Evolutionary conservation across 495 filamentous ascomycete species (phyloP), one percentile per base, ranked within the genome.

Genomic region (Sabuloglossum arenarium): DNA sequence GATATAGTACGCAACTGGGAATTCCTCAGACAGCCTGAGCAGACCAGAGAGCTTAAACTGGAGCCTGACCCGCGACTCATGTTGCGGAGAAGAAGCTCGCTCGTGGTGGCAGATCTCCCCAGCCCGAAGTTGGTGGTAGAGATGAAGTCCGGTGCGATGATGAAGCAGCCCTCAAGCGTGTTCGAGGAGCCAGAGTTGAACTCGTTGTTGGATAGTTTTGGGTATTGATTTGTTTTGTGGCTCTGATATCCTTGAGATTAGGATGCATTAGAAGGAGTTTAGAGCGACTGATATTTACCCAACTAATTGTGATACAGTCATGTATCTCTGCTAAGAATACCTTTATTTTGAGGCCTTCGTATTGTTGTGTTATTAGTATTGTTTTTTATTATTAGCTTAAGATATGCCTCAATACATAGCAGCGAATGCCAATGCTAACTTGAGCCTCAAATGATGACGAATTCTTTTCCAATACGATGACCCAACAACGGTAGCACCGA

Each of bases 111-210:
- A 34, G 88, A 95, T 66, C 61, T 89, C 61, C 82, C 84, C n/a
- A 54, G 62, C 3, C 57, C 57, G 23, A 60, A 61, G 63, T 37
- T 52, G 52, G 34, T 37, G 6, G 6, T 50, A 19, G 55, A 54
- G 45, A 57, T 52, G 47, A 50, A 24, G 53, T 34, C 19, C 14
- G 29, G 23, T 11, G 42, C 8, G 27, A 4, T 28, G 21, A 32
- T 39, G 14, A 43, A 55, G 14, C 23, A 21, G 1, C 19, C 55
- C 8, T 37, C 21, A 27, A 62, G 12, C 29, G 32, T 59, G 32
- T 95, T 96, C 66, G 76, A 89, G 68, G 90, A 97, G 68, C 90
- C 90, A 19, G 86, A 93, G 73, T 75, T 84, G 46, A 93, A 80
- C 69, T 85, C 81, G 52, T 66, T 88, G 62, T 66, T 88, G 60